phyloP scores from a whole-genome alignment of 2,329 filamentous ascomycete species.

The Fusarium coffeatum region DNA sequence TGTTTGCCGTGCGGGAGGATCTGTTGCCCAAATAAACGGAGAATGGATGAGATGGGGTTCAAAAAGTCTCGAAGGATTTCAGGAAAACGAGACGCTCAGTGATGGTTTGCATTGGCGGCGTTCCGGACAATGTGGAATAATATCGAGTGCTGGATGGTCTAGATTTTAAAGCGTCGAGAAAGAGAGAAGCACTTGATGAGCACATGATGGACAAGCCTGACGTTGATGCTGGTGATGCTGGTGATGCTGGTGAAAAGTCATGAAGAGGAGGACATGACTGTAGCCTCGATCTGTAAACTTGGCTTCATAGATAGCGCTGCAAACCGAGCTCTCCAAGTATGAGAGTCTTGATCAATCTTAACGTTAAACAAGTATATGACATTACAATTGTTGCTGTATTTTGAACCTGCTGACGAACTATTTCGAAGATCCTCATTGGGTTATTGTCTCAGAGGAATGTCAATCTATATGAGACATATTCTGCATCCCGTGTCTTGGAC shows the following conservation, averaged over 20 bases:
- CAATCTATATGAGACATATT: neutral
- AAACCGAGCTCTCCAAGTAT: conserved; percentile 17
- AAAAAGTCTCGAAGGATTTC: conserved; percentile 45
- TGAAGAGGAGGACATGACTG: conserved; percentile 28
- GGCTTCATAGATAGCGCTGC: conserved; percentile 29
- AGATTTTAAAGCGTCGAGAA: conserved; percentile 51
- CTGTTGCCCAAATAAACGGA: conserved; percentile 65
- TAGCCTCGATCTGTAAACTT: conserved; percentile 16
- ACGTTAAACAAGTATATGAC: conserved; percentile 13
- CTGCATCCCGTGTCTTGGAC: neutral
- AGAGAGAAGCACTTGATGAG: conserved; percentile 48
- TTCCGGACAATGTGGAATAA: conserved; percentile 56
- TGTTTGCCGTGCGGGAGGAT: conserved; percentile 91
- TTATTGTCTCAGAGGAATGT: neutral
- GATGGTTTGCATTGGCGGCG: conserved; percentile 56
- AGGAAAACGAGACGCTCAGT: conserved; percentile 49
- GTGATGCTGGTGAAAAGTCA: conserved; percentile 31
- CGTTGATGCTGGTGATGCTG: conserved; percentile 36
- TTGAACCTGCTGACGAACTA: neutral
- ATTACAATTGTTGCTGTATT: neutral
- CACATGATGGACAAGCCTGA: conserved; percentile 38
- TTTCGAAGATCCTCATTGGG: neutral
- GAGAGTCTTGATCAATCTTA: conserved; percentile 26
- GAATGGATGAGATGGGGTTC: conserved; percentile 29
- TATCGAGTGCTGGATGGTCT: conserved; percentile 53